Evolutionary conservation across 192 early-diverging fungal genomes (phyloP).

Genomic region (Backusella mclennaniae): DNA sequence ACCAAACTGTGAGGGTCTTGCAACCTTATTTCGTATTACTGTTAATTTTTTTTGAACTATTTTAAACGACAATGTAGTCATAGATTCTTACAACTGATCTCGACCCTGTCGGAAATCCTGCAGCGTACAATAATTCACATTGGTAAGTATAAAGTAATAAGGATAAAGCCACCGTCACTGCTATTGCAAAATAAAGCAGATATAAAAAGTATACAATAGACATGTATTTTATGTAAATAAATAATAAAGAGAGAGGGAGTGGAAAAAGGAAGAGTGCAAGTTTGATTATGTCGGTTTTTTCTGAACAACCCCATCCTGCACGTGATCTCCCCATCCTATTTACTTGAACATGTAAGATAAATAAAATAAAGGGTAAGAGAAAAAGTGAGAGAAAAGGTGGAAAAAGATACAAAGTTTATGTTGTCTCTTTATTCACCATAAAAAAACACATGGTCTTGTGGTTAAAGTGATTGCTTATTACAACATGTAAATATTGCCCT

Average conservation of each 20-base stretch:
- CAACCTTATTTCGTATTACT: conserved; percentile 43
- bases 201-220: conserved; percentile 21
- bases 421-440: neutral
- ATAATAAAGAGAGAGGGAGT: neutral
- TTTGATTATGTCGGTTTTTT: conserved; percentile 2
- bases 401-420: neutral
- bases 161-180: conserved; percentile 22
- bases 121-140: conserved; percentile 35
- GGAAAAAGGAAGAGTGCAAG: neutral
- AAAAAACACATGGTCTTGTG: neutral
- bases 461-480: neutral
- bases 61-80: neutral
- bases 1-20: conserved; percentile 65
- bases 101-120: conserved; percentile 34
- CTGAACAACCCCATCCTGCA: conserved; percentile 12
- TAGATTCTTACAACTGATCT: conserved; percentile 27
- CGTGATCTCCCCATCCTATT: conserved; percentile 15
- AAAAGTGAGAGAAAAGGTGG: neutral
- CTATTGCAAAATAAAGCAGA: conserved; percentile 26
- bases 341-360: neutral
- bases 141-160: conserved; percentile 32
- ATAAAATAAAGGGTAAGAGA: neutral
- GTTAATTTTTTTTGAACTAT: neutral
- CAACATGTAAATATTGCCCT: neutral
- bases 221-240: neutral